A percentile compares a stretch with the other conserved stretches of the same genome.
Conservation (phyloP, 331 rosid genomes). For the Ulmus americana region DNA sequence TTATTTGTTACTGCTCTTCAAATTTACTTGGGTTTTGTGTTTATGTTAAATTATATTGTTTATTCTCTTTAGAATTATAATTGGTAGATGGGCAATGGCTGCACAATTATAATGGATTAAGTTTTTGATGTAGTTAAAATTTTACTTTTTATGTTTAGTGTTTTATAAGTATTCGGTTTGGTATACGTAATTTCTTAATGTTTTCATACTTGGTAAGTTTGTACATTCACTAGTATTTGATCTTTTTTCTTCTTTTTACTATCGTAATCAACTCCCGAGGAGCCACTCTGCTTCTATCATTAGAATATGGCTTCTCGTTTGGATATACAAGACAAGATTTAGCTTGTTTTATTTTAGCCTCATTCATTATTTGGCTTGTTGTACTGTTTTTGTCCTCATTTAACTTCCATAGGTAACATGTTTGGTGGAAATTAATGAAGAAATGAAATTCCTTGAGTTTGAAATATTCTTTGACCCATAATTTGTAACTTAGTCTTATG, state of each 20-base stretch:
- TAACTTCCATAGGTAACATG: too few relatives aligned
- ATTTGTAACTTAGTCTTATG: too few relatives aligned
- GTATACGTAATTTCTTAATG: too few relatives aligned
- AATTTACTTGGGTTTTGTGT: background rate
- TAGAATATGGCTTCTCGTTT: background rate
- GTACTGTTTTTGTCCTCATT: too few relatives aligned
- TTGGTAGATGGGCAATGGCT: background rate
- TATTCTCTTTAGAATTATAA: background rate
- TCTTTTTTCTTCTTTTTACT: background rate
- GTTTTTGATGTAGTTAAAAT: background rate
- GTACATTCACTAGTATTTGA: background rate
- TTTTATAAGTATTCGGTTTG: background rate
- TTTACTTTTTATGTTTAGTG: background rate
- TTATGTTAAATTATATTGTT: background rate
- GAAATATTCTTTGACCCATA: too few relatives aligned
- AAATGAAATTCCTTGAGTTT: too few relatives aligned
- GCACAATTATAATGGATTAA: conserved; percentile 2
- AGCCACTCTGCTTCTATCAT: too few relatives aligned
- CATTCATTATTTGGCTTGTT: too few relatives aligned
- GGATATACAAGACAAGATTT: background rate
- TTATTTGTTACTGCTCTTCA: background rate
- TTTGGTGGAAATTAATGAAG: too few relatives aligned
- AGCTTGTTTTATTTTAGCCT: too few relatives aligned
- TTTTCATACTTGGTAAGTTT: background rate
- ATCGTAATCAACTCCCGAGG: background rate